Evolutionary conservation across 176 grass and related monocot species (phyloP), one percentile per base, ranked within the genome.

Genomic region (Oryza nivara): DNA sequence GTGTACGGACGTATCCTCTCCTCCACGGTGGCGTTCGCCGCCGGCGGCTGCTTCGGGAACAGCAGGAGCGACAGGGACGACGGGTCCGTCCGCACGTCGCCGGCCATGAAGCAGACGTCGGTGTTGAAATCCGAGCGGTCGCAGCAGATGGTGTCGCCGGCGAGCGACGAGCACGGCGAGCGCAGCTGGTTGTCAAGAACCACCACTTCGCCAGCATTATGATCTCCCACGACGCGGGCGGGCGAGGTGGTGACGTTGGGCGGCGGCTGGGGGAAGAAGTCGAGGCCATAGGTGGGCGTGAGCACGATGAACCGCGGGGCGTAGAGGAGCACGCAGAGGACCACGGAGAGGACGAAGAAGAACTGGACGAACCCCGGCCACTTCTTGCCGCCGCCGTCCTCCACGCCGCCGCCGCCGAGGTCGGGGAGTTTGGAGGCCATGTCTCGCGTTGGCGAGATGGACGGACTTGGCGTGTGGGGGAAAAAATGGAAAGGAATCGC

Each of bases 81-180:
- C 44, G 90, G 65, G 77, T 92, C 85, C 9, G 78, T 87, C 70
- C 90, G 88, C 60, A 94, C 90, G 84, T 97, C 90, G 68, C 94
- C 90, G 77, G 82, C 20, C 83, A 94, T 89, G 94, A 92, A 97
- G 84, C 94, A 97, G 3, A 97, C 86, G 81, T 97, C 94, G 20
- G 86, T 94, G 76, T 89, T 87, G 47, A 80, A 77, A 52, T 84
- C 82, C 0, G 73, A 83, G 28, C 92, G 94, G 86, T 97, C 94
- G 78, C 94, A 97, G 86, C 83, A 97, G 49, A 94, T 85, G 79
- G 58, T 84, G n/a, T 85, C 11, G 66, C 71, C 52, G 34, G 40
- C 4, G 35, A 91, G 58, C 49, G 88, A 26, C 58, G 83, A 78
- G 76, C 88, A 92, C 70, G 88, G 91, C 10, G 91, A 87, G 3